Conservation (phyloP, 176 grass and related monocot genomes). For the barley (Hordeum vulgare) region MorexV3_pseudomolecules_assembly NC_058521.1:113814784-113815283, state of each 20-base stretch:
- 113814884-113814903: background rate
- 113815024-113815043: background rate
- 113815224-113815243: background rate
- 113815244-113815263: background rate
- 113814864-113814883: background rate
- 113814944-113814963: background rate
- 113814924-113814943: background rate
- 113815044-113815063: background rate
- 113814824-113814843: background rate
- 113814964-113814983: background rate
- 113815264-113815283: background rate
- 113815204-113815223: background rate
- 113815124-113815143: background rate
- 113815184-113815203: background rate
- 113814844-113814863: background rate
- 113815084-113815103: background rate
- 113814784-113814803: background rate
- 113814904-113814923: background rate
- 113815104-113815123: background rate
- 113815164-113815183: background rate
- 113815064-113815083: background rate
- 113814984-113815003: background rate
- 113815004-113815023: background rate
- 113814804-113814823: background rate
- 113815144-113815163: slow-evolving; percentile 1